Percentiles rank a stretch among this genome's conserved stretches.
phyloP scores from a whole-genome alignment of 495 filamentous ascomycete species.

The Aspergillus carlsbadensis region DNA sequence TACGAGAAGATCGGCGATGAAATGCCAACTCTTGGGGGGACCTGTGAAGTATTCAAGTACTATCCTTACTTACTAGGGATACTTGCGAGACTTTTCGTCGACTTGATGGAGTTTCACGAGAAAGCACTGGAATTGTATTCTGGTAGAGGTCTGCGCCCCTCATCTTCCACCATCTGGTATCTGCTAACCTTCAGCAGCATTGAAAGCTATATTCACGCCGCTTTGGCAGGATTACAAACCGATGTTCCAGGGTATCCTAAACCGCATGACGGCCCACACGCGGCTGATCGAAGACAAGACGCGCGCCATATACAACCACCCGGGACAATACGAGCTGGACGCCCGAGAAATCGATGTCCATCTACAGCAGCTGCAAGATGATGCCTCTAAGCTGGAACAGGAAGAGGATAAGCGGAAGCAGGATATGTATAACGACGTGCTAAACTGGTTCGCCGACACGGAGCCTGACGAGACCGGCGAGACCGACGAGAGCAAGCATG shows the following conservation, averaged over 20 bases:
- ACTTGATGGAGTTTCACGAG: conserved; percentile 3
- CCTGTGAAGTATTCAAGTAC: background rate
- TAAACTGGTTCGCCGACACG: conserved; percentile 4
- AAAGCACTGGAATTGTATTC: background rate
- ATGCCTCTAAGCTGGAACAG: background rate
- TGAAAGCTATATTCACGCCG: conserved; percentile 2
- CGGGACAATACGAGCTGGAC: background rate
- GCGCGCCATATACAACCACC: background rate
- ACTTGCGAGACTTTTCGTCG: background rate
- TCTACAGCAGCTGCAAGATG: background rate
- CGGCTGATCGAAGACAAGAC: background rate
- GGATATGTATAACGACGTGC: background rate
- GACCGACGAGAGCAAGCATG: conserved; percentile 3
- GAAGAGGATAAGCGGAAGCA: background rate
- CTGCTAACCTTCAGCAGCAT: background rate
- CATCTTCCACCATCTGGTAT: no score
- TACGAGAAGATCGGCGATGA: conserved; percentile 5
- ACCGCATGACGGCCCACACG: background rate
- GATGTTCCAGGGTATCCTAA: conserved; percentile 2
- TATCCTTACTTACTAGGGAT: background rate
- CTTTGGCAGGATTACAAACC: conserved; percentile 6
- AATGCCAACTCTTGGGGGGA: background rate
- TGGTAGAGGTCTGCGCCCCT: background rate
- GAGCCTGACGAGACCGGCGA: no score
- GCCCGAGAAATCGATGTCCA: background rate